Evolutionary conservation across 2,329 filamentous ascomycete species (phyloP).

Genomic region (Purpureocillium takamizusanense): DNA sequence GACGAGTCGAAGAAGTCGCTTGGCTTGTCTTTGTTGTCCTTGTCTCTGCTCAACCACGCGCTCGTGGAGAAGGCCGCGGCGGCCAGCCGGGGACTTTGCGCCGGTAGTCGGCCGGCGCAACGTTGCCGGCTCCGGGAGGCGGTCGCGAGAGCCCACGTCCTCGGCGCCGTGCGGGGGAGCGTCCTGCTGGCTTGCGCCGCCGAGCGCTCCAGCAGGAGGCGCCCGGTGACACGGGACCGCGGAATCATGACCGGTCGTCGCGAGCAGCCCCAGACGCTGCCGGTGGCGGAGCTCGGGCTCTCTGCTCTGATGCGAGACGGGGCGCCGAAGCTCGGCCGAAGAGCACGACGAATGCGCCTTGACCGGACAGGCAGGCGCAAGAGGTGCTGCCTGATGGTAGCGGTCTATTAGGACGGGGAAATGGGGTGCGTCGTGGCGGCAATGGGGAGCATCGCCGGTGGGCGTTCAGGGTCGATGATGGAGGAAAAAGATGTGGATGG

Average conservation of each 20-base stretch:
- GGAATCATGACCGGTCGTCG: slow-evolving; percentile 26
- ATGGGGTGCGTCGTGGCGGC: slow-evolving; percentile 10
- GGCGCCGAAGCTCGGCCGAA: slow-evolving; percentile 4
- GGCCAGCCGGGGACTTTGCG: slow-evolving; percentile 16
- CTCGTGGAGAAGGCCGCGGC: slow-evolving; percentile 27
- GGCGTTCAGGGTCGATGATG: slow-evolving; percentile 5
- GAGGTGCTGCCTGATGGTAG: neutral
- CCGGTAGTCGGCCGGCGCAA: slow-evolving; percentile 21
- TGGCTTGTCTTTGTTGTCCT: slow-evolving; percentile 28
- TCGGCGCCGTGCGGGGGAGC: slow-evolving; percentile 13
- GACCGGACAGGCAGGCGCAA: neutral
- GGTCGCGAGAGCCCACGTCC: slow-evolving; percentile 17
- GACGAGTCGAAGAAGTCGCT: slow-evolving; percentile 41
- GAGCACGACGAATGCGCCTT: neutral
- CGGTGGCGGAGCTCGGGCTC: neutral
- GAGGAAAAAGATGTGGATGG: slow-evolving; percentile 7
- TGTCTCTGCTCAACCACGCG: slow-evolving; percentile 23
- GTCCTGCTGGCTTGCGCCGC: slow-evolving; percentile 15
- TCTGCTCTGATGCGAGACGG: neutral
- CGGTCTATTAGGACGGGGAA: slow-evolving; percentile 4
- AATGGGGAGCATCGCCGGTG: slow-evolving; percentile 22
- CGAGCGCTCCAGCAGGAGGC: slow-evolving; percentile 27
- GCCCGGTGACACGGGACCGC: slow-evolving; percentile 29
- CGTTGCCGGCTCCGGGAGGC: slow-evolving; percentile 18
- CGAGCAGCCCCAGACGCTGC: slow-evolving; percentile 1